Percentiles rank a stretch among this genome's conserved stretches.
These are phyloP conservation scores for Saprolegnia parasitica DNA, from an alignment of 352 stramenopile genomes.

Conservation along the genomic window DNA sequence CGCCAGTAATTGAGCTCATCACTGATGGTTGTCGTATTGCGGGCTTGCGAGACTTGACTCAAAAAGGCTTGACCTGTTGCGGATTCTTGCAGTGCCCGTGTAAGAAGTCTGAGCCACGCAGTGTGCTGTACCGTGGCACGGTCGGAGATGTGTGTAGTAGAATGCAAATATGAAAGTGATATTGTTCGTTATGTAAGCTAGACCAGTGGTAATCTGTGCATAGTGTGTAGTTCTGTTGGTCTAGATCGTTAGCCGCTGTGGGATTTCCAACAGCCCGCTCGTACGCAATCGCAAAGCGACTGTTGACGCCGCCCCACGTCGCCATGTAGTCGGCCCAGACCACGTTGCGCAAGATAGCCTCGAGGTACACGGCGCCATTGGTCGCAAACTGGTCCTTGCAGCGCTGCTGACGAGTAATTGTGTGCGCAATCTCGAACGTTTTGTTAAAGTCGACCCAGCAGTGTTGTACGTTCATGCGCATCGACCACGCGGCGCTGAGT, in stretches of 20 bases:
- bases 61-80: neutral
- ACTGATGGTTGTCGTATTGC: neutral
- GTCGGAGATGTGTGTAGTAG: no score
- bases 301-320: neutral
- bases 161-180: no score
- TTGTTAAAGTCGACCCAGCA: constrained; percentile 21
- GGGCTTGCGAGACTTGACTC: neutral
- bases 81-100: neutral
- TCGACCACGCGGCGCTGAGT: neutral
- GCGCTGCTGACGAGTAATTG: neutral
- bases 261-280: no score
- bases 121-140: no score
- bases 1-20: constrained; percentile 1
- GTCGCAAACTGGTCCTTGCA: neutral
- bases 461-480: constrained; percentile 1
- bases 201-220: no score
- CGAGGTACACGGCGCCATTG: constrained; percentile 17
- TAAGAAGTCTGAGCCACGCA: no score
- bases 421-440: constrained; percentile 22
- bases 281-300: constrained; percentile 2
- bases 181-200: no score
- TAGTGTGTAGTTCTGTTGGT: no score
- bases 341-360: constrained; percentile 5
- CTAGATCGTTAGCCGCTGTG: no score
- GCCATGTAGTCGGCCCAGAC: neutral